Evolutionary conservation across 148 eudicot species (phyloP).

Genomic region (Vaccinium darrowii): DNA sequence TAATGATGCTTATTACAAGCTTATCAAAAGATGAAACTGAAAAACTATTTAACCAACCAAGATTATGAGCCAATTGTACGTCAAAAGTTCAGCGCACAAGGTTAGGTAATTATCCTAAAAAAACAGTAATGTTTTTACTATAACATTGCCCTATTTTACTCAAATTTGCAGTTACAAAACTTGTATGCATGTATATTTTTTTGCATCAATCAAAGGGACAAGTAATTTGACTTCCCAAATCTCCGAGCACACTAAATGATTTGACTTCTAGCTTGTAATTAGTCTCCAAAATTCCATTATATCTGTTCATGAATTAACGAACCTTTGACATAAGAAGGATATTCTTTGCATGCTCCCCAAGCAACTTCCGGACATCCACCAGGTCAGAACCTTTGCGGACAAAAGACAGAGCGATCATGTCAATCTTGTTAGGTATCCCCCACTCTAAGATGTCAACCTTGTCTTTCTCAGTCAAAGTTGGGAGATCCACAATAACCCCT

Average conservation of each 20-base stretch:
- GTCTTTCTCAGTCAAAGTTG: conserved; percentile 53
- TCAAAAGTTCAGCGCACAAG: not conserved
- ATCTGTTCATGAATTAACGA: conserved; percentile 5
- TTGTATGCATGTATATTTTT: not conserved
- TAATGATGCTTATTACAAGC: not conserved
- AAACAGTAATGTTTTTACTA: not conserved
- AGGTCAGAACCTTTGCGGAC: conserved; percentile 58
- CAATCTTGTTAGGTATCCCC: conserved; percentile 54
- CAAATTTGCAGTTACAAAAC: not conserved
- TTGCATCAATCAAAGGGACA: not conserved
- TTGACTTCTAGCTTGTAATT: not conserved
- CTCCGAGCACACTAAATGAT: not conserved
- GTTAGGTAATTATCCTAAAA: not conserved
- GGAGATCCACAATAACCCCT: conserved; percentile 53
- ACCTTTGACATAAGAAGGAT: conserved; percentile 62
- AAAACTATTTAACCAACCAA: not conserved
- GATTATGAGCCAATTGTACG: not conserved
- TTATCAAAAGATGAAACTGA: not conserved
- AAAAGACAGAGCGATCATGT: conserved; percentile 57
- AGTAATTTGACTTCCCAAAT: not conserved
- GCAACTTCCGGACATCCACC: conserved; percentile 50
- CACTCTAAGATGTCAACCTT: conserved; percentile 49
- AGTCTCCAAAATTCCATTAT: not conserved
- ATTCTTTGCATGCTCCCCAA: conserved; percentile 40
- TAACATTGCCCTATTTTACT: not conserved